Conservation (phyloP, 2,329 filamentous ascomycete genomes). For the Paraphoma sp. region DNA sequence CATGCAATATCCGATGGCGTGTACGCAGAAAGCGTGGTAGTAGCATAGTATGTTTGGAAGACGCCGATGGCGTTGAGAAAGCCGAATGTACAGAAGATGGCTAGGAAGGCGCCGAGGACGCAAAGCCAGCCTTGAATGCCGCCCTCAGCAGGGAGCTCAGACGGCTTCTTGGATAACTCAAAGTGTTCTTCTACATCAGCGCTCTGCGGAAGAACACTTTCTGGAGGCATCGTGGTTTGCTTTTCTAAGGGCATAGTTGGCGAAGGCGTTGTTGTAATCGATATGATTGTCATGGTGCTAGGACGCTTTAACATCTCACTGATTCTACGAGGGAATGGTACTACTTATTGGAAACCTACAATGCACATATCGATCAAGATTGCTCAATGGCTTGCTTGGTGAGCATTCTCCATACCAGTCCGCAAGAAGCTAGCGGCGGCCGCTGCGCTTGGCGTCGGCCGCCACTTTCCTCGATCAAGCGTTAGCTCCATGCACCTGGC, state of each 20-base stretch:
- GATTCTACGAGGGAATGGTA: too few species aligned
- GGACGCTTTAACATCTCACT: too few species aligned
- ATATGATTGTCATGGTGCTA: too few species aligned
- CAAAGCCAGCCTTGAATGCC: slow-evolving; percentile 9
- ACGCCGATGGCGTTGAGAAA: slow-evolving; percentile 37
- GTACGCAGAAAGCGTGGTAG: slow-evolving; percentile 39
- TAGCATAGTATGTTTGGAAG: slow-evolving; percentile 51
- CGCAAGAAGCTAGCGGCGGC: neutral
- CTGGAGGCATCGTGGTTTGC: too few species aligned
- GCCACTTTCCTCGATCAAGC: neutral
- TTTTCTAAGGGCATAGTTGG: too few species aligned
- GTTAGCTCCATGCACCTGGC: neutral
- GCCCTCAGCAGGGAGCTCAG: slow-evolving; percentile 3
- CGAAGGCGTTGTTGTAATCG: too few species aligned
- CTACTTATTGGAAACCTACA: too few species aligned
- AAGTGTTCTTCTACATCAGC: too few species aligned
- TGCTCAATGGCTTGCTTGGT: too few species aligned
- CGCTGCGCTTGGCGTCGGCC: slow-evolving; percentile 1
- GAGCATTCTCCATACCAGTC: neutral
- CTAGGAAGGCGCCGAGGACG: slow-evolving; percentile 9
- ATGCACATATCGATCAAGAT: too few species aligned
- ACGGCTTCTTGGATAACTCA: neutral
- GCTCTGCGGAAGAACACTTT: too few species aligned
- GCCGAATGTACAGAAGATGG: slow-evolving; percentile 13
- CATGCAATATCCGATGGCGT: slow-evolving; percentile 46